phyloP scores from a whole-genome alignment of 345 rosid species.

The Ceriops tagal region DNA sequence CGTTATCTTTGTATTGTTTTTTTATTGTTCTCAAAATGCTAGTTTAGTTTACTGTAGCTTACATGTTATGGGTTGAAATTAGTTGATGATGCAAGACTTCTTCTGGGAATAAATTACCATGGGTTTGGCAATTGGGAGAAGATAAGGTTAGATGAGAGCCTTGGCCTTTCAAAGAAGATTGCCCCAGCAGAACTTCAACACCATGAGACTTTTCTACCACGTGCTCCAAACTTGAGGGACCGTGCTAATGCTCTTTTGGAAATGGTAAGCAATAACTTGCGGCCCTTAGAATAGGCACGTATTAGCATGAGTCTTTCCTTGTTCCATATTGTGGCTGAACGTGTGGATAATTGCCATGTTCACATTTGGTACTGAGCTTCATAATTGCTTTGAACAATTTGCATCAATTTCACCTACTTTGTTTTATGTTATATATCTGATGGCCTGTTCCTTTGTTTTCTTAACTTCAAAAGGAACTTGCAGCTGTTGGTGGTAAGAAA shows the following conservation, averaged over 20 bases:
- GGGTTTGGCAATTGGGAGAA: constrained; percentile 99
- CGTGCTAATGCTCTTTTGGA: constrained; percentile 98
- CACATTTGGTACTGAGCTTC: neutral
- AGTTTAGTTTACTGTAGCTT: neutral
- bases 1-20: constrained; percentile 1
- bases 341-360: neutral
- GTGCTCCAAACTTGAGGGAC: constrained; percentile 96
- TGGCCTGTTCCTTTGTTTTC: neutral
- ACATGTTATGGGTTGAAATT: constrained; percentile 18
- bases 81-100: constrained; percentile 99
- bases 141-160: constrained; percentile 86
- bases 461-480: constrained; percentile 56
- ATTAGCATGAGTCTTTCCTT: neutral
- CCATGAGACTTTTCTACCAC: constrained; percentile 97
- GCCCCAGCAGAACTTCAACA: constrained; percentile 99
- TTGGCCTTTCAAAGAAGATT: constrained; percentile 90
- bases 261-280: constrained; percentile 50
- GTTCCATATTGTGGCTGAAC: neutral
- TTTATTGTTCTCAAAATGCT: neutral
- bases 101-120: constrained; percentile 81
- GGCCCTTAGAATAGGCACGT: neutral
- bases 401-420: neutral
- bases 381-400: neutral
- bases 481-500: constrained; percentile 73
- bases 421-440: neutral